A percentile compares a stretch with the other conserved stretches of the same genome.
These are phyloP conservation scores for Saxophila tyrrhenica DNA, from an alignment of 495 filamentous ascomycete genomes.

Conservation along the genomic window DNA sequence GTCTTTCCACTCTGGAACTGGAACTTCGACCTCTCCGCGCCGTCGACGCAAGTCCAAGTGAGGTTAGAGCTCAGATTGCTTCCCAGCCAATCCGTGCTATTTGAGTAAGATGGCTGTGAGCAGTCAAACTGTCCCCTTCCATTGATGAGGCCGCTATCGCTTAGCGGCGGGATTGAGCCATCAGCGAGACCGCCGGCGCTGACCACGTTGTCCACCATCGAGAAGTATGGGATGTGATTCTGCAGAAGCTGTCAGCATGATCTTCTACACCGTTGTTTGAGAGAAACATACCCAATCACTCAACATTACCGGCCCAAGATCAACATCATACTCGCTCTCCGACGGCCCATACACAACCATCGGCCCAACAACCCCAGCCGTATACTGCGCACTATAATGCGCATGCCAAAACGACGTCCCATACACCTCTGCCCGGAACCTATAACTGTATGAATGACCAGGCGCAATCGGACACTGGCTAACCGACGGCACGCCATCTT, in stretches of 20 bases:
- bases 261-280: slow-evolving; percentile 6
- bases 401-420: slow-evolving; percentile 20
- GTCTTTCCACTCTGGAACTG: slow-evolving; percentile 38
- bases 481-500: slow-evolving; percentile 19
- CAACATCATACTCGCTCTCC: slow-evolving; percentile 14
- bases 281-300: slow-evolving; percentile 15
- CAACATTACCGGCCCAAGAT: slow-evolving; percentile 18
- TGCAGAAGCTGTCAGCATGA: slow-evolving; percentile 9
- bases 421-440: slow-evolving; percentile 16
- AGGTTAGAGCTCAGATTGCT: slow-evolving; percentile 8
- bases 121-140: slow-evolving; percentile 14
- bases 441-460: slow-evolving; percentile 19
- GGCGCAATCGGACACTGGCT: slow-evolving; percentile 23
- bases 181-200: no score
- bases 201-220: not conserved
- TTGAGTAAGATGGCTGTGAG: slow-evolving; percentile 11
- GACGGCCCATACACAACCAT: slow-evolving; percentile 21
- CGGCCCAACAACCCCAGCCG: slow-evolving; percentile 18
- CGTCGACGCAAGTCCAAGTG: slow-evolving; percentile 13
- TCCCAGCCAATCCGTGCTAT: slow-evolving; percentile 1
- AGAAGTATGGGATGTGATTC: not conserved
- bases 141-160: slow-evolving; percentile 15
- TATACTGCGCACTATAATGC: slow-evolving; percentile 21
- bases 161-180: slow-evolving; percentile 4
- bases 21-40: slow-evolving; percentile 31